Percentiles rank a stretch among this genome's conserved stretches.
phyloP scores from a whole-genome alignment of 208 protist species.

The Leishmania turanica region DNA sequence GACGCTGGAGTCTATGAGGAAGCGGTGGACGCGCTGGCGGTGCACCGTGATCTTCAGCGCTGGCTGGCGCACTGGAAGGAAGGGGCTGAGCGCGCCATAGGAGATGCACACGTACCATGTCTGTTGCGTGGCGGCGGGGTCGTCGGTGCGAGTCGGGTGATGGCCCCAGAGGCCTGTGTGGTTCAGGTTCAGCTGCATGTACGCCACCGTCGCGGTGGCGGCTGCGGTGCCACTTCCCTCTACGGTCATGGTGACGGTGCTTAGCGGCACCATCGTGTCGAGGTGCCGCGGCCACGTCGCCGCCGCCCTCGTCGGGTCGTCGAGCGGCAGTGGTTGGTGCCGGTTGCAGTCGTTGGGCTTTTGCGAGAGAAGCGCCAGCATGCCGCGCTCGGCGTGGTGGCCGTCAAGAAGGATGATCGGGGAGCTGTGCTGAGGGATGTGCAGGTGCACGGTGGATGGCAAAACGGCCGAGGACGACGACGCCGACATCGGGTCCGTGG shows the following conservation, averaged over 20 bases:
- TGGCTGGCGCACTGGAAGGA: slow-evolving; percentile 35
- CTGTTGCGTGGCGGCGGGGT: slow-evolving; percentile 18
- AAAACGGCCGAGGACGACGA: neutral
- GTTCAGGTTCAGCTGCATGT: slow-evolving; percentile 68
- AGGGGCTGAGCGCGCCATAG: slow-evolving; percentile 44
- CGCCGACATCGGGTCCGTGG: slow-evolving; percentile 2
- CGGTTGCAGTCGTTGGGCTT: slow-evolving; percentile 38
- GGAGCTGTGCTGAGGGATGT: slow-evolving; percentile 62
- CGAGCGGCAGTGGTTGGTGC: slow-evolving; percentile 28
- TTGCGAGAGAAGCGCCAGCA: slow-evolving; percentile 59
- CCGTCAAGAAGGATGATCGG: slow-evolving; percentile 63
- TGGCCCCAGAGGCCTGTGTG: slow-evolving; percentile 74
- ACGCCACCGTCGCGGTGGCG: slow-evolving; percentile 33
- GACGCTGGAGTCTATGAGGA: slow-evolving; percentile 25
- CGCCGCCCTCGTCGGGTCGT: slow-evolving; percentile 19
- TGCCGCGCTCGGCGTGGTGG: slow-evolving; percentile 46
- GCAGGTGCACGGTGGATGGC: slow-evolving; percentile 23
- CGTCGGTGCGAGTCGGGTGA: slow-evolving; percentile 30
- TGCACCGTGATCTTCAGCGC: slow-evolving; percentile 46
- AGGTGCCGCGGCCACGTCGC: slow-evolving; percentile 27
- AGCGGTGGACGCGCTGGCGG: slow-evolving; percentile 37
- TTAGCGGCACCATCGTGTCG: slow-evolving; percentile 70
- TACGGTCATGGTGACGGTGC: slow-evolving; percentile 33
- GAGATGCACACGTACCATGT: slow-evolving; percentile 71
- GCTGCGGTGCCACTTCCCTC: neutral